Evolutionary conservation across 768 basidiomycete genomes (phyloP).

Genomic region (Xerocomellus amylosporus): DNA sequence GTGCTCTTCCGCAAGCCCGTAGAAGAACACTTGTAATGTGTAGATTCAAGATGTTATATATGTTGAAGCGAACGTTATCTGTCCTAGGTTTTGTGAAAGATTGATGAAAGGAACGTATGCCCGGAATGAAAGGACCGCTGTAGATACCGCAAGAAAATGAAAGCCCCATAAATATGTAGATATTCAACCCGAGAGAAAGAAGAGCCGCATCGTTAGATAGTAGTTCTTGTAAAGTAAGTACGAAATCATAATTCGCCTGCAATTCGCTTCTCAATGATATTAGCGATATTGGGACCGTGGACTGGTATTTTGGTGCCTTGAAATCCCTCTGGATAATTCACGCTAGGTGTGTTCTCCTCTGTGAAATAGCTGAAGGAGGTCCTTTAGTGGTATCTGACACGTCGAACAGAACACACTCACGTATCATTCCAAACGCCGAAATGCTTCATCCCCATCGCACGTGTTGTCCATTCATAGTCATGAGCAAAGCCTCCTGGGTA

Average conservation of each 20-base stretch:
- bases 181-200: background rate
- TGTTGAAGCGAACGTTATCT: background rate
- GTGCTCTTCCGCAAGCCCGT: no score
- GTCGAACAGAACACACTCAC: constrained; percentile 36
- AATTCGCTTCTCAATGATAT: constrained; percentile 70
- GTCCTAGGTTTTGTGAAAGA: background rate
- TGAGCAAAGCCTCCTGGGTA: constrained; percentile 78
- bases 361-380: constrained; percentile 16
- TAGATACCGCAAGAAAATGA: background rate
- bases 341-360: constrained; percentile 41
- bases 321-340: constrained; percentile 81
- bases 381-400: background rate
- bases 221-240: background rate
- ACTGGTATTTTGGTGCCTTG: constrained; percentile 78
- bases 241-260: constrained; percentile 24
- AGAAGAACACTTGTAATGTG: no score
- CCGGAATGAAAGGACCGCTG: background rate
- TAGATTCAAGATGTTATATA: background rate
- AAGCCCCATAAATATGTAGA: background rate
- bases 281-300: constrained; percentile 58
- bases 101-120: background rate
- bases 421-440: constrained; percentile 82
- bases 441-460: constrained; percentile 70
- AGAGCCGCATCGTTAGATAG: background rate
- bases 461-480: constrained; percentile 83